Evolutionary conservation across 371 early-diverging fungal genomes (phyloP), one percentile per base, ranked within the genome.

Genomic region (Apophysomyces ossiformis): DNA sequence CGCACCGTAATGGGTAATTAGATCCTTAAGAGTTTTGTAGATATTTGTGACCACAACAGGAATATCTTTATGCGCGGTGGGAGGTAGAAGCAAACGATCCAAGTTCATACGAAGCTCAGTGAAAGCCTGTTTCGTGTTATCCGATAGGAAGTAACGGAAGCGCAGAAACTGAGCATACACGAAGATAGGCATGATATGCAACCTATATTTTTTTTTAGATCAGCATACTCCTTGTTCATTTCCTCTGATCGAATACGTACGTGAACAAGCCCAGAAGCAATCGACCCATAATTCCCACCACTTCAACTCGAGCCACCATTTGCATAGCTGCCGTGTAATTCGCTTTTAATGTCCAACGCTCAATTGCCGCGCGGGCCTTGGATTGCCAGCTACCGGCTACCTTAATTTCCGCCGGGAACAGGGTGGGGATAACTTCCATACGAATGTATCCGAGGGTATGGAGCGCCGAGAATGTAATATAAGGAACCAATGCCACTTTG

Each of bases 111-210:
- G 81, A 66, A 90, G 73, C 5, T 82, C 70, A 8, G 79, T 73
- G 66, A 92, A 90, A 0, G 91, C 88, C 64, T 82, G 81, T 37
- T 89, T 83, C 15, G 88, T 89, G 61, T 89, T 84, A 41, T 90
- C 74, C 45, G 89, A 90, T 38, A 93, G 82, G 77, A 90, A 84
- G 71, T 89, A 94, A 58, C 96, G 88, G 88, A 95, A 89, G 38
- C 92, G 87, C 75, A 96, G 77, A 81, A 96, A 96, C 74, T 93
- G 93, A 64, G 84, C 85, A 71, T 88, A 96, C 38, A 93, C 71
- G 54, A 95, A 70, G 43, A 94, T 91, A 21, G 92, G 87, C 61
- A 93, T 85, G 16, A 90, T 79, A 59, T 85, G 84, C 81, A 93
- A 73, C 36, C 84, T 82, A 82, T 61, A 18, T 18, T 60, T 41